Conservation (phyloP, 1,284 basidiomycete genomes). For the Lignosus rhinocerotis region DNA sequence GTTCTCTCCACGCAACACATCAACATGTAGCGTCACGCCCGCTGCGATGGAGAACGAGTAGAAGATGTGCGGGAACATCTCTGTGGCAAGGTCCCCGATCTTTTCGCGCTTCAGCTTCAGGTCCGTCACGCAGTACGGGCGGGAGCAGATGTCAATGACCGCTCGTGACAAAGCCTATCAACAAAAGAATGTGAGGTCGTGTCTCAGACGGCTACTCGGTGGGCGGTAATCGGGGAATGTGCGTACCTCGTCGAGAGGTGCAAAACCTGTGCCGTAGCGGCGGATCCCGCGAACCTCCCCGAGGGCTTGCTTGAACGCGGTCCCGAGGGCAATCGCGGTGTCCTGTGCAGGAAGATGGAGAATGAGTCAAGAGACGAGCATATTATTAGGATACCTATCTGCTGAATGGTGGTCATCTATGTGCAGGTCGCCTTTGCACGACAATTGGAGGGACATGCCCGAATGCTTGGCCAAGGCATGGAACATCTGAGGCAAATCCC, state of each 20-base stretch:
- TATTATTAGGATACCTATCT: conserved; percentile 60
- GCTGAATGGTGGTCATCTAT: conserved; percentile 99
- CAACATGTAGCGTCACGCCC: conserved; percentile 91
- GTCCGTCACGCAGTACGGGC: conserved; percentile 93
- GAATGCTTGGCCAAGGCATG: conserved; percentile 93
- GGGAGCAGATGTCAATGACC: conserved; percentile 97
- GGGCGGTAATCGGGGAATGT: neutral
- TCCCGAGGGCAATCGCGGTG: conserved; percentile 89
- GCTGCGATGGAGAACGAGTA: conserved; percentile 92
- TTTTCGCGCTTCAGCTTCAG: conserved; percentile 93
- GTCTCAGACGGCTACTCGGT: too few species aligned
- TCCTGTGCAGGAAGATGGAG: conserved; percentile 62
- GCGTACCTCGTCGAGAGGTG: conserved; percentile 92
- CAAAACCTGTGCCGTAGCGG: conserved; percentile 95
- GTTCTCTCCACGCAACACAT: conserved; percentile 92
- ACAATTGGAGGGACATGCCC: conserved; percentile 87
- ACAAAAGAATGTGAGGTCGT: neutral
- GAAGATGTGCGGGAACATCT: conserved; percentile 97
- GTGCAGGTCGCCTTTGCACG: conserved; percentile 94
- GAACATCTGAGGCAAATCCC: conserved; percentile 75
- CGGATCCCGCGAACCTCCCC: conserved; percentile 95
- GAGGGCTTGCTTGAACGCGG: conserved; percentile 94
- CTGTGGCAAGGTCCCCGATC: conserved; percentile 93
- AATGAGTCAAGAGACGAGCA: conserved; percentile 18
- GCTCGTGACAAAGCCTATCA: conserved; percentile 86